A percentile compares a stretch with the other conserved stretches of the same genome.
phyloP scores from a whole-genome alignment of 805 yeast genomes.

The Kregervanrija fluxuum region DNA sequence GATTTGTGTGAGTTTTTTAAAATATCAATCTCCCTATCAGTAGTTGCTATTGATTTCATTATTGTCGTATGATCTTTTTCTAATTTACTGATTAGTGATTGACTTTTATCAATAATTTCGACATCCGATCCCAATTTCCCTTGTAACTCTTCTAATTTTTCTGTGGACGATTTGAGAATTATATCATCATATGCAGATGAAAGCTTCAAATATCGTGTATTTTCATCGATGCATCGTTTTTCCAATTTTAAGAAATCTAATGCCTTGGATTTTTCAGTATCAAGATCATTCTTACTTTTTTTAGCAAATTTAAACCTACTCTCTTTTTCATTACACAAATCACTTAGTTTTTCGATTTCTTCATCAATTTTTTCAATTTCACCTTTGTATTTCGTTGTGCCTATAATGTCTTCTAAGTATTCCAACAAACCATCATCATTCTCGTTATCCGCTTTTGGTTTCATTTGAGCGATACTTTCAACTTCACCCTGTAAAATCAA shows the following conservation, averaged over 20 bases:
- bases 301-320: conserved; percentile 73
- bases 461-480: conserved; percentile 97
- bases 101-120: conserved; percentile 19
- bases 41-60: conserved; percentile 14
- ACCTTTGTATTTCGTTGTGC: conserved; percentile 78
- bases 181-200: conserved; percentile 33
- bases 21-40: too few relatives aligned
- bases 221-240: conserved; percentile 46
- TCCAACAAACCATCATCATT: conserved; percentile 91
- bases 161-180: conserved; percentile 32
- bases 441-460: conserved; percentile 89
- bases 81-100: conserved; percentile 15
- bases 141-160: not conserved
- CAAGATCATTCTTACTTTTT: conserved; percentile 58
- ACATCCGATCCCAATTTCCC: conserved; percentile 7
- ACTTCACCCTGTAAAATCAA: conserved; percentile 96
- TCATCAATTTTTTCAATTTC: conserved; percentile 58
- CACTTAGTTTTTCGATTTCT: conserved; percentile 69
- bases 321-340: conserved; percentile 73
- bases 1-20: conserved; percentile 30
- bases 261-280: conserved; percentile 60
- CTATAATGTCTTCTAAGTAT: conserved; percentile 93
- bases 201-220: conserved; percentile 51
- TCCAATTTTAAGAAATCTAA: conserved; percentile 57
- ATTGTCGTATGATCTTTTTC: conserved; percentile 21